These are phyloP conservation scores for Kodamaea fungicola DNA, from an alignment of 1,139 yeast genomes.

Conservation along the genomic window DNA sequence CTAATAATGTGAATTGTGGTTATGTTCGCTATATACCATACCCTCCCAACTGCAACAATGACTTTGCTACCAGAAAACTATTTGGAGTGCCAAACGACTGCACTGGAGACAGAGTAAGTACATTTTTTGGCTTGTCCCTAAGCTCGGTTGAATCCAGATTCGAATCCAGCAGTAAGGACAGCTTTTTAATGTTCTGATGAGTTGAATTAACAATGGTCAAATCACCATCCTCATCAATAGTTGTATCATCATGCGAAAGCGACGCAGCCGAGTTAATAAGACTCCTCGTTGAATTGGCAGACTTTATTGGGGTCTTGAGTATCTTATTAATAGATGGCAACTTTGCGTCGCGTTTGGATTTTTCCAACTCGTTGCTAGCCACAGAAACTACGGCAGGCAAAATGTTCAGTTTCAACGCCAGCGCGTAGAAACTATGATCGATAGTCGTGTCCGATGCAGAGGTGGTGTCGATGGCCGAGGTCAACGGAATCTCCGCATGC, in stretches of 20 bases:
- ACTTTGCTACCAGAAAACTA: conserved; percentile 47
- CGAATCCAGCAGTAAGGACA: conserved; percentile 6
- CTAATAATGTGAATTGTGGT: not conserved
- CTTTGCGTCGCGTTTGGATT: not conserved
- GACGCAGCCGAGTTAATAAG: conserved; percentile 15
- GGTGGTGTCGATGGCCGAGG: conserved; percentile 25
- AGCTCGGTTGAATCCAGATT: conserved; percentile 3
- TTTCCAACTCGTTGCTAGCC: conserved; percentile 1
- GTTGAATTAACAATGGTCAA: conserved; percentile 17
- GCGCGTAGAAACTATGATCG: conserved; percentile 3
- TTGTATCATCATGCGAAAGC: conserved; percentile 30
- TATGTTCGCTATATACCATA: conserved; percentile 6
- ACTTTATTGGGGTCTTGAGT: conserved; percentile 44
- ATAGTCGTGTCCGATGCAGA: conserved; percentile 34
- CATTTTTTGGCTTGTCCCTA: conserved; percentile 7
- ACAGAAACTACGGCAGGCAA: conserved; percentile 7
- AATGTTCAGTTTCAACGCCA: conserved; percentile 6
- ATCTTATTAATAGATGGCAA: conserved; percentile 44
- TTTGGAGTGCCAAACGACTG: conserved; percentile 46
- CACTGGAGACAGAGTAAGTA: conserved; percentile 29
- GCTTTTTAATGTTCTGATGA: conserved; percentile 10
- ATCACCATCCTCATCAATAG: conserved; percentile 33
- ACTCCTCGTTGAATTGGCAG: conserved; percentile 23
- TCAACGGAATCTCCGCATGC: conserved; percentile 10
- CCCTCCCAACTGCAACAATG: conserved; percentile 43